Evolutionary conservation across 2,329 filamentous ascomycete species (phyloP).

Genomic region (Fusarium siculi): DNA sequence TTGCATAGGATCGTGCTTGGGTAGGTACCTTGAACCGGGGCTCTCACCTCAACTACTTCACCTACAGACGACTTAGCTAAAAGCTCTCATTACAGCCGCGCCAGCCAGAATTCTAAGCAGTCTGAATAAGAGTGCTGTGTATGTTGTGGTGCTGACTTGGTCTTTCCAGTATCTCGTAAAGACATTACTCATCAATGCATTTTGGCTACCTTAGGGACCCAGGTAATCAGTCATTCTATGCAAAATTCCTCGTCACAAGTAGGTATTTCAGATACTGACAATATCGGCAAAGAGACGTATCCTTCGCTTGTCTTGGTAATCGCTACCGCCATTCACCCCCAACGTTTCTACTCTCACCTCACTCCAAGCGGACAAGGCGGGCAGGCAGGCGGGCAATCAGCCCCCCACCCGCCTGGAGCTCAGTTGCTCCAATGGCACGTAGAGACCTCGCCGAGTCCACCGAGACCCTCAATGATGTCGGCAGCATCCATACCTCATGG

Average conservation of each 20-base stretch:
- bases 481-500: slow-evolving; percentile 22
- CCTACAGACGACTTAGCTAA: slow-evolving; percentile 3
- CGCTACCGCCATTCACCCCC: slow-evolving; percentile 22
- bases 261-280: background rate
- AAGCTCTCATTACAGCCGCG: slow-evolving; percentile 30
- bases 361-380: slow-evolving; percentile 22
- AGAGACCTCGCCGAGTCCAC: slow-evolving; percentile 36
- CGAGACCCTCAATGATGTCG: slow-evolving; percentile 40
- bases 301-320: slow-evolving; percentile 33
- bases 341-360: slow-evolving; percentile 14
- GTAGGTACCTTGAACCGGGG: slow-evolving; percentile 19
- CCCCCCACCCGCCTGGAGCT: slow-evolving; percentile 24
- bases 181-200: background rate
- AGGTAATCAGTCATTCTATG: slow-evolving; percentile 10
- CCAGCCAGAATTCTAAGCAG: slow-evolving; percentile 22
- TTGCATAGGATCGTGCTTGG: background rate
- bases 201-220: background rate
- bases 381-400: background rate
- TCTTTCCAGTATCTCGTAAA: background rate
- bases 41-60: slow-evolving; percentile 34
- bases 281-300: slow-evolving; percentile 12
- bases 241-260: slow-evolving; percentile 1
- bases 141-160: background rate
- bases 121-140: background rate
- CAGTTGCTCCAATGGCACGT: slow-evolving; percentile 28